A percentile compares a stretch with the other conserved stretches of the same genome.
These are phyloP conservation scores for Chalaropsis thielavioides DNA, from an alignment of 2,329 filamentous ascomycete genomes.

Conservation along the genomic window DNA sequence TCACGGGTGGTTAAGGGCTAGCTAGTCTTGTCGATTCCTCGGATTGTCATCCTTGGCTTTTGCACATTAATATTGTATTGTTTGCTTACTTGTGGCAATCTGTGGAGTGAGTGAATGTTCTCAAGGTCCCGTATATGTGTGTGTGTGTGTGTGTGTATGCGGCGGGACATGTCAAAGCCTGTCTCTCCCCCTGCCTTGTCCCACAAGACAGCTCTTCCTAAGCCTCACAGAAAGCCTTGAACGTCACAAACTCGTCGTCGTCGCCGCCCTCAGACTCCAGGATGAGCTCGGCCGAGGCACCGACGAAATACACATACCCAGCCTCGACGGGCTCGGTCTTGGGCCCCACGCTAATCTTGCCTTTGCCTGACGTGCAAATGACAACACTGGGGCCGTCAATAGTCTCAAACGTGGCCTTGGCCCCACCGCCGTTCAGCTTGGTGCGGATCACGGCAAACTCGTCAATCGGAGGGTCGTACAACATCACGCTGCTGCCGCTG, in stretches of 20 bases:
- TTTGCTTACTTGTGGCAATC: slow-evolving; percentile 4
- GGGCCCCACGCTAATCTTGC: slow-evolving; percentile 70
- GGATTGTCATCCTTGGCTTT: neutral
- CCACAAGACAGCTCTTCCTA: neutral
- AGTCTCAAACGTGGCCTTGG: slow-evolving; percentile 77
- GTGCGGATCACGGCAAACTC: slow-evolving; percentile 86
- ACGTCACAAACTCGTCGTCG: slow-evolving; percentile 65
- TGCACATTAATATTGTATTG: neutral
- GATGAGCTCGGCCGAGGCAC: slow-evolving; percentile 70
- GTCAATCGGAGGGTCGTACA: slow-evolving; percentile 93
- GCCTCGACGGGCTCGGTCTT: slow-evolving; percentile 61
- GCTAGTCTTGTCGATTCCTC: neutral
- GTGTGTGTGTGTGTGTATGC: neutral
- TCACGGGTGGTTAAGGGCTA: neutral
- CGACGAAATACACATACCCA: slow-evolving; percentile 71
- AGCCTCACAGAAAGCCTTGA: slow-evolving; percentile 82
- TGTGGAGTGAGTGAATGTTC: neutral
- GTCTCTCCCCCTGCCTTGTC: neutral
- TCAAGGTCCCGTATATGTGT: no score
- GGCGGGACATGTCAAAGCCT: neutral
- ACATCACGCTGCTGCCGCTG: slow-evolving; percentile 52
- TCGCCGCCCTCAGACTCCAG: slow-evolving; percentile 50
- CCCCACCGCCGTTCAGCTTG: slow-evolving; percentile 52
- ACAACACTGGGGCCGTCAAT: slow-evolving; percentile 83
- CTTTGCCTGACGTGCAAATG: slow-evolving; percentile 73